Conservation (phyloP, 2,329 filamentous ascomycete genomes). For the Thielaviopsis ethacetica region DNA sequence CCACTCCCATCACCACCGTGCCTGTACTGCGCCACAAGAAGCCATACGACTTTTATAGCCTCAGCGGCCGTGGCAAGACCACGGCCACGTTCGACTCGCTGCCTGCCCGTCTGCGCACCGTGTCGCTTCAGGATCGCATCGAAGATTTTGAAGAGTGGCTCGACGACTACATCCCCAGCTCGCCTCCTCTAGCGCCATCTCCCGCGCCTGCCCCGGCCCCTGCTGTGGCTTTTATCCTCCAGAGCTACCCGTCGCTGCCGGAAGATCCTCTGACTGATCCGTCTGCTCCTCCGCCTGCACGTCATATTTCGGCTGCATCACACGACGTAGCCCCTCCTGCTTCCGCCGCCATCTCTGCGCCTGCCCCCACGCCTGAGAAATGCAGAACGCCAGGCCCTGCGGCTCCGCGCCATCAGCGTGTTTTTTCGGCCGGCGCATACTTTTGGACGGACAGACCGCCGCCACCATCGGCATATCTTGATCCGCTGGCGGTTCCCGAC, state of each 20-base stretch:
- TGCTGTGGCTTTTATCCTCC: not conserved
- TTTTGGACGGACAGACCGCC: not conserved
- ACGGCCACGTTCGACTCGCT: not conserved
- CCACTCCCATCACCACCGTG: not conserved
- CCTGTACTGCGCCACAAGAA: not conserved
- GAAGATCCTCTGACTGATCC: not conserved
- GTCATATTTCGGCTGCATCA: not conserved
- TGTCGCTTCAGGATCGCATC: constrained; percentile 11
- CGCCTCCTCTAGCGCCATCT: not conserved
- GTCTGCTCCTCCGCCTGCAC: not conserved
- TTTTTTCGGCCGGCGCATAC: not conserved
- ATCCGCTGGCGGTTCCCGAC: not conserved
- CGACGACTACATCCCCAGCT: constrained; percentile 8
- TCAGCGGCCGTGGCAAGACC: not conserved
- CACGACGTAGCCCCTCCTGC: not conserved
- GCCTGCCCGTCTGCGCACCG: not conserved
- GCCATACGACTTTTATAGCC: not conserved
- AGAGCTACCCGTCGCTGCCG: not conserved
- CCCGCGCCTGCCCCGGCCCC: not conserved
- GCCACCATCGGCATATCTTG: constrained; percentile 2
- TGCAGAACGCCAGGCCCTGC: no score
- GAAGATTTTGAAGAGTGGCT: constrained; percentile 13
- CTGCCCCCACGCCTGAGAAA: not conserved
- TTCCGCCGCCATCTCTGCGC: no score
- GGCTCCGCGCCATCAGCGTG: not conserved